Conservation (phyloP, 768 basidiomycete genomes). For the Galerina marginata region DNA sequence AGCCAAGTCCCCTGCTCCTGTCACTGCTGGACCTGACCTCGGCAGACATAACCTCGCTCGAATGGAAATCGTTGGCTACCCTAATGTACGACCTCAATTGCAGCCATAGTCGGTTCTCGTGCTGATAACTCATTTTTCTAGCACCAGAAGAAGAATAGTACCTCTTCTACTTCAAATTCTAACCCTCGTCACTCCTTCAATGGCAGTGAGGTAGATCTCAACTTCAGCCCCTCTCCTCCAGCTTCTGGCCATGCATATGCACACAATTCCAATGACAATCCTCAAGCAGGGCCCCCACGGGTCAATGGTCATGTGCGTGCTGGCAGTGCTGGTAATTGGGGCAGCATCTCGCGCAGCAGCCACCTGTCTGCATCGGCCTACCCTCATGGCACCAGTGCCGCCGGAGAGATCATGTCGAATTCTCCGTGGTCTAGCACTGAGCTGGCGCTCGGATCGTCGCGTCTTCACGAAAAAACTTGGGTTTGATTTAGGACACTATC, state of each 20-base stretch:
- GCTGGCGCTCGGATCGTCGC: constrained; percentile 38
- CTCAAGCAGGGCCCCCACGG: constrained; percentile 40
- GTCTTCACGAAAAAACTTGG: constrained; percentile 68
- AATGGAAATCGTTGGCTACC: constrained; percentile 75
- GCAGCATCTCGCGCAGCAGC: constrained; percentile 59
- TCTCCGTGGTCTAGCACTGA: constrained; percentile 42
- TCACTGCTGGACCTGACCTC: constrained; percentile 86
- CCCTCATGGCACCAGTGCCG: constrained; percentile 61
- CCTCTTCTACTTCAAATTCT: constrained; percentile 50
- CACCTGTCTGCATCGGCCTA: constrained; percentile 47
- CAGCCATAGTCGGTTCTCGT: not conserved
- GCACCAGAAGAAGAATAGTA: constrained; percentile 48
- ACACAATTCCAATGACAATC: constrained; percentile 45
- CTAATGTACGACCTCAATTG: constrained; percentile 53
- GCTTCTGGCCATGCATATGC: constrained; percentile 50
- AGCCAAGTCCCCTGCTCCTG: constrained; percentile 76
- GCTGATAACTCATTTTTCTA: constrained; percentile 8
- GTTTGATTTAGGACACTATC: constrained; percentile 33
- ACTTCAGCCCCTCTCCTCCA: constrained; percentile 62
- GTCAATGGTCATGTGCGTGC: constrained; percentile 73
- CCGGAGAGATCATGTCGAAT: constrained; percentile 58
- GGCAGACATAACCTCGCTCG: constrained; percentile 77
- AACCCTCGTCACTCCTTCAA: constrained; percentile 78
- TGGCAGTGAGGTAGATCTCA: constrained; percentile 68
- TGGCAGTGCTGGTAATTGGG: constrained; percentile 86